Percentiles rank a stretch among this genome's conserved stretches.
Conservation (phyloP, 2,329 filamentous ascomycete species). For the Fusarium napiforme region DNA sequence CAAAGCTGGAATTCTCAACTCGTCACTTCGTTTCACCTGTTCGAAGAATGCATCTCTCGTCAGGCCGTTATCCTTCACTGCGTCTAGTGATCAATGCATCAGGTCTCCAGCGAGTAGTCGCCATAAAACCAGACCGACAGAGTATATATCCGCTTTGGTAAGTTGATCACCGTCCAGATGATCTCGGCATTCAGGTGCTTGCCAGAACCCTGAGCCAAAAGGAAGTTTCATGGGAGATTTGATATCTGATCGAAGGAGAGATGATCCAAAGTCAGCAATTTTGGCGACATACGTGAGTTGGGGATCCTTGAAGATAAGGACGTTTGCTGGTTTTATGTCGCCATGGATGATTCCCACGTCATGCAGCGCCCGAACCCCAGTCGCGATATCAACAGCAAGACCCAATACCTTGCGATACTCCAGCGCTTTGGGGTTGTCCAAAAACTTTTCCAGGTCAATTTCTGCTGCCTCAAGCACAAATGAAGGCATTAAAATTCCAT, state of each 20-base stretch:
- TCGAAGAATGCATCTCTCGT: neutral
- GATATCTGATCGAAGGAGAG: fast-evolving
- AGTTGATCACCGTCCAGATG: neutral
- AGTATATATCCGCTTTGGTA: neutral
- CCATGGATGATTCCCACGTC: neutral
- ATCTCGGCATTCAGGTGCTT: neutral
- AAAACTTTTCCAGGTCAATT: neutral
- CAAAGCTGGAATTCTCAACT: neutral
- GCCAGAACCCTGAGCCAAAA: neutral
- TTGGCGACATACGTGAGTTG: neutral
- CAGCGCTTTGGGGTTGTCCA: neutral
- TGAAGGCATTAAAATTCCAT: neutral
- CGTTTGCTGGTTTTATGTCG: neutral
- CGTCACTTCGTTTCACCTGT: neutral
- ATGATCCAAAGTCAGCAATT: neutral
- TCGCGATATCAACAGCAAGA: fast-evolving
- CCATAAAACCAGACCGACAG: neutral
- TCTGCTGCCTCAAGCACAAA: neutral
- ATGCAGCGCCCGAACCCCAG: neutral
- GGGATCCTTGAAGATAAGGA: neutral
- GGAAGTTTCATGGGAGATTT: neutral
- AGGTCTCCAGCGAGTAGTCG: neutral
- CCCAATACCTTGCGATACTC: neutral
- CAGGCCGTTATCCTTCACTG: neutral
- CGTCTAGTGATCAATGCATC: neutral